Conservation (phyloP, 768 basidiomycete species). For the Boletus rufocinnamomeus region DNA sequence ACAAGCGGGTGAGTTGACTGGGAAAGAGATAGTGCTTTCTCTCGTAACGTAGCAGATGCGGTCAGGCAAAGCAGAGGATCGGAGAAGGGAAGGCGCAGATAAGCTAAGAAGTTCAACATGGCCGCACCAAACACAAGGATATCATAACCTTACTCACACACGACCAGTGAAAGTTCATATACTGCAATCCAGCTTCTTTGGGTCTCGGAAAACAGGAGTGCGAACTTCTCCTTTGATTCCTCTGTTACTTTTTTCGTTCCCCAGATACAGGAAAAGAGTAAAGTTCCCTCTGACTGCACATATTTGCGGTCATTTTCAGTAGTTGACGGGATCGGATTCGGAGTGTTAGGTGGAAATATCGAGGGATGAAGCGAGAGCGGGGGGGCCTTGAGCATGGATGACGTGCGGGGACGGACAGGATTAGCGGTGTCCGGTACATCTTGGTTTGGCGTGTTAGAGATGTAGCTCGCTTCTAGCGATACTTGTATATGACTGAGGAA, state of each 20-base stretch:
- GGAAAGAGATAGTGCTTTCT: constrained; percentile 60
- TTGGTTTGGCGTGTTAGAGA: constrained; percentile 47
- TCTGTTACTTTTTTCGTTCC: constrained; percentile 52
- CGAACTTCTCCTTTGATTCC: constrained; percentile 56
- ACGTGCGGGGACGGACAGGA: constrained; percentile 55
- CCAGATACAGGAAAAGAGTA: constrained; percentile 74
- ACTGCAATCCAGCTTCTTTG: constrained; percentile 75
- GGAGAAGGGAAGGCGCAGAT: constrained; percentile 62
- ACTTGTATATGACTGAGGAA: constrained; percentile 74
- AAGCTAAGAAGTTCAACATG: constrained; percentile 50
- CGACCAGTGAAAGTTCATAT: constrained; percentile 73
- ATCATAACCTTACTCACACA: constrained; percentile 57
- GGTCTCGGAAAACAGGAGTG: constrained; percentile 63
- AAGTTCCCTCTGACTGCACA: constrained; percentile 73
- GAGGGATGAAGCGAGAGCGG: constrained; percentile 51
- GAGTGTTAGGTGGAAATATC: constrained; percentile 80
- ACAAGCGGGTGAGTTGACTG: constrained; percentile 39
- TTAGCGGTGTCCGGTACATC: constrained; percentile 40
- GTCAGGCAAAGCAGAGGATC: constrained; percentile 86
- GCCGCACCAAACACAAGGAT: not conserved
- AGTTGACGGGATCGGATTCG: constrained; percentile 78
- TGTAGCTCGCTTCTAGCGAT: constrained; percentile 81
- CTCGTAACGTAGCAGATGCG: constrained; percentile 82
- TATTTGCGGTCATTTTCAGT: constrained; percentile 75
- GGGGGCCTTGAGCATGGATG: constrained; percentile 43